Evolutionary conservation across 2,329 filamentous ascomycete genomes (phyloP).

Genomic region (Aspergillus sp.): DNA sequence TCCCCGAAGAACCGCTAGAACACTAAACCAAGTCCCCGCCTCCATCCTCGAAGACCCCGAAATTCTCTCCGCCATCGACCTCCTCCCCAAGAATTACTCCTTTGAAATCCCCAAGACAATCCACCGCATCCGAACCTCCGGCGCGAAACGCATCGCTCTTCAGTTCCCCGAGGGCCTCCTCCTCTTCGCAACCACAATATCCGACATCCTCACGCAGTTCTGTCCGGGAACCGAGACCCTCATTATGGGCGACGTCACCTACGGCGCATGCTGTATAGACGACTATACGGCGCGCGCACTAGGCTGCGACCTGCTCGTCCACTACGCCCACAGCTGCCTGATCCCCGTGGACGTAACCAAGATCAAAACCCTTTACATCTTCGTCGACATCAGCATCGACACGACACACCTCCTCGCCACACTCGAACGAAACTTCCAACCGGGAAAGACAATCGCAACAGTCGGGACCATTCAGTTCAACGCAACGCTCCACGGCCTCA

Average conservation of each 20-base stretch:
- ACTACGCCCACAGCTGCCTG: slow-evolving; percentile 96
- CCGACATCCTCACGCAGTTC: slow-evolving; percentile 93
- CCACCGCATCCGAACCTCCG: slow-evolving; percentile 81
- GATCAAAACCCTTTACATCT: slow-evolving; percentile 97
- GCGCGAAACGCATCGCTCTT: slow-evolving; percentile 82
- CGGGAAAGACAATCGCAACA: slow-evolving; percentile 85
- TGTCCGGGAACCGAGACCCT: slow-evolving; percentile 89
- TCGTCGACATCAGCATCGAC: slow-evolving; percentile 97
- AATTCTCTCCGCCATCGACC: slow-evolving; percentile 82
- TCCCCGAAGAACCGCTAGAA: slow-evolving; percentile 72
- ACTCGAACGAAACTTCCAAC: slow-evolving; percentile 82
- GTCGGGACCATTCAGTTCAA: slow-evolving; percentile 99
- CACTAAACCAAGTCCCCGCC: slow-evolving; percentile 88
- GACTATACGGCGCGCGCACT: slow-evolving; percentile 95
- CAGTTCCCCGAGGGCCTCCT: slow-evolving; percentile 96
- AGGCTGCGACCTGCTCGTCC: slow-evolving; percentile 90
- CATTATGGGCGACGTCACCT: slow-evolving; percentile 99
- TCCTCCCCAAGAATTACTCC: slow-evolving; percentile 94
- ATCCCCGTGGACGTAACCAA: slow-evolving; percentile 96
- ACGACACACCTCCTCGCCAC: slow-evolving; percentile 83
- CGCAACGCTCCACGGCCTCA: slow-evolving; percentile 87
- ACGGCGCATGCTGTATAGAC: slow-evolving; percentile 97
- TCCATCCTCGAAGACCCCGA: slow-evolving; percentile 84
- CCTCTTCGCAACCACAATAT: slow-evolving; percentile 95
- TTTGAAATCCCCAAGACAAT: slow-evolving; percentile 99